phyloP scores from a whole-genome alignment of 345 rosid genomes.

The Angophora floribunda region DNA sequence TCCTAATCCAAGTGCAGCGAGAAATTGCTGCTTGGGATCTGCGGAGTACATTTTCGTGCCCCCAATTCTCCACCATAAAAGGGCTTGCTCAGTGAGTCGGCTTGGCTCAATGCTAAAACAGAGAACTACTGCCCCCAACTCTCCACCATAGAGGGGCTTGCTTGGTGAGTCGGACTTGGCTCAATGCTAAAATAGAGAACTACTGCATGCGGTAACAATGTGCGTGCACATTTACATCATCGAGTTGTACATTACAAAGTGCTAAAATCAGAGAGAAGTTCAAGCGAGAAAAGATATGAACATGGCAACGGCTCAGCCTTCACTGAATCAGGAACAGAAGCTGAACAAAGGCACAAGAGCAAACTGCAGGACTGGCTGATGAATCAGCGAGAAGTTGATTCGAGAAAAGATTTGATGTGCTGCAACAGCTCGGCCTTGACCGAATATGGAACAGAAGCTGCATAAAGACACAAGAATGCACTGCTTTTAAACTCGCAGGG shows the following conservation, averaged over 20 bases:
- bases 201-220: background rate
- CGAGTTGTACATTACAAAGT: background rate
- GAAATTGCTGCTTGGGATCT: background rate
- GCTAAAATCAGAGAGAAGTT: background rate
- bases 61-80: background rate
- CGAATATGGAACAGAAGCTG: conserved; percentile 65
- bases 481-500: background rate
- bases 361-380: background rate
- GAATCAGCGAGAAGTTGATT: conserved; percentile 21
- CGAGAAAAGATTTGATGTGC: conserved; percentile 46
- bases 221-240: background rate
- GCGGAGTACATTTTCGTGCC: background rate
- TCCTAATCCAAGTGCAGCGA: background rate
- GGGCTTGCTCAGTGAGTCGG: background rate
- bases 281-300: background rate
- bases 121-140: background rate
- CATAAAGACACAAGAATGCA: conserved; percentile 4
- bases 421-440: conserved; percentile 67
- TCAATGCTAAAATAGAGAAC: background rate
- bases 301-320: background rate
- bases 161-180: background rate
- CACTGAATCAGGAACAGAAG: background rate
- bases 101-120: background rate
- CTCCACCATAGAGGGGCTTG: background rate
- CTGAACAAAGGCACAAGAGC: background rate